Evolutionary conservation across 441 rosid species (phyloP).

Genomic region (Manihot esculenta): DNA sequence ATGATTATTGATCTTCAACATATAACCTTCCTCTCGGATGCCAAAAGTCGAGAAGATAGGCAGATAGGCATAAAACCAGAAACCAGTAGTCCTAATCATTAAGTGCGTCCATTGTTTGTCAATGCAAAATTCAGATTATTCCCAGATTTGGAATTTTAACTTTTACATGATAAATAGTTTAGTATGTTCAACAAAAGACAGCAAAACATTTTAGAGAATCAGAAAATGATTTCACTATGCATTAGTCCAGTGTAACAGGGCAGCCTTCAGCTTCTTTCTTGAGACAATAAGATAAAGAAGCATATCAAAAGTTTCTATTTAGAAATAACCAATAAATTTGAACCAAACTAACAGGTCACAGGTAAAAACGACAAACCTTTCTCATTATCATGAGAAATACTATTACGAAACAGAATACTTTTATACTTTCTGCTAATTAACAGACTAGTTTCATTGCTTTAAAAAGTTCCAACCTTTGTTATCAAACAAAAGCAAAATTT

Average conservation of each 20-base stretch:
- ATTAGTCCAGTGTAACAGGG: background rate
- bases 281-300: background rate
- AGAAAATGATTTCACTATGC: background rate
- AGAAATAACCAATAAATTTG: background rate
- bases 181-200: background rate
- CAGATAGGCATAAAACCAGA: no score
- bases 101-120: no score
- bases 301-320: background rate
- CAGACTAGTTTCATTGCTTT: background rate
- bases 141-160: background rate
- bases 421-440: background rate
- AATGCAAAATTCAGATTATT: no score
- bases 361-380: background rate
- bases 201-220: background rate
- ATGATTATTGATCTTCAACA: no score
- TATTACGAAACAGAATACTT: background rate
- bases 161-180: background rate
- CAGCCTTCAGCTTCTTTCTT: background rate
- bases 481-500: no score
- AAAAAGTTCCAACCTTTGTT: background rate
- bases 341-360: background rate
- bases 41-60: no score
- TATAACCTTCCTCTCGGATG: no score
- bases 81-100: no score
- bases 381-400: background rate